Percentiles rank a stretch among this genome's conserved stretches.
Conservation (phyloP, 2,329 filamentous ascomycete genomes). For the Raffaelea albimanens region DNA sequence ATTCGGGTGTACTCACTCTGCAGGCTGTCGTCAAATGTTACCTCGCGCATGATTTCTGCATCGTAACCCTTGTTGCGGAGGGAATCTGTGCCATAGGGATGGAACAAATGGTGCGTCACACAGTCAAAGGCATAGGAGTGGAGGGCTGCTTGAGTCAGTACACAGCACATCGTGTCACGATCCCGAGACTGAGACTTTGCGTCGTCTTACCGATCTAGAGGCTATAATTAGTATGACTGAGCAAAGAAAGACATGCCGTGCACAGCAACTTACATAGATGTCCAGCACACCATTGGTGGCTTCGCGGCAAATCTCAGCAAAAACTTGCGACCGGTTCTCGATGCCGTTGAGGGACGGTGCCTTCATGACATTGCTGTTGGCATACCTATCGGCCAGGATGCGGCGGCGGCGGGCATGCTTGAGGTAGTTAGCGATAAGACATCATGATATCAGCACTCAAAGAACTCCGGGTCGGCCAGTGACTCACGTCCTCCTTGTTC, state of each 20-base stretch:
- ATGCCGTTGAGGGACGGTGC: conserved; percentile 46
- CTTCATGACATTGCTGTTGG: conserved; percentile 57
- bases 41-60: conserved; percentile 57
- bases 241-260: background rate
- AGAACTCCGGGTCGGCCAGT: no score
- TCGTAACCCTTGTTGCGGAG: conserved; percentile 41
- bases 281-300: conserved; percentile 40
- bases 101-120: conserved; percentile 60
- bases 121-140: conserved; percentile 64
- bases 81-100: conserved; percentile 54
- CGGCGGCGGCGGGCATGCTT: conserved; percentile 56
- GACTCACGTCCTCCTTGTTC: conserved; percentile 41
- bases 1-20: conserved; percentile 44
- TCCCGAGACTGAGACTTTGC: background rate
- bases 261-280: conserved; percentile 42
- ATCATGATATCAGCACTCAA: background rate
- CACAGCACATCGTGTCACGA: background rate
- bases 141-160: conserved; percentile 25
- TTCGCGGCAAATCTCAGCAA: conserved; percentile 41
- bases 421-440: background rate
- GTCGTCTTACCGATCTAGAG: no score
- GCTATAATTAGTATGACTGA: background rate
- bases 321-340: conserved; percentile 43
- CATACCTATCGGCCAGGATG: conserved; percentile 56
- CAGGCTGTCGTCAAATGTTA: conserved; percentile 58